Evolutionary conservation across 148 eudicot genomes (phyloP).

Genomic region (Cornus kousa): DNA sequence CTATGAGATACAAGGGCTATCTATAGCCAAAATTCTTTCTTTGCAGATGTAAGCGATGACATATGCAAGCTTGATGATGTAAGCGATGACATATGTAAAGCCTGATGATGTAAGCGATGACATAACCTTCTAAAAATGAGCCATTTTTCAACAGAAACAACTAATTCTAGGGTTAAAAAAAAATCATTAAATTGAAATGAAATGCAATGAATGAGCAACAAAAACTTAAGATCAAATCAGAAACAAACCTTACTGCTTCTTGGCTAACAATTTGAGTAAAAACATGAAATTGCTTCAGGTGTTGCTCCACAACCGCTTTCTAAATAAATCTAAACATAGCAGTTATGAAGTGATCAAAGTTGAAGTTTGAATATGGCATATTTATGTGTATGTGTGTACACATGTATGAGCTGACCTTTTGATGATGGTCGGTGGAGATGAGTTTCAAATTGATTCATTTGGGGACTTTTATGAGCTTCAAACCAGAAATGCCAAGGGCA

Average conservation of each 20-base stretch:
- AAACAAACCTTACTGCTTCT: neutral
- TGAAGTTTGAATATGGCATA: neutral
- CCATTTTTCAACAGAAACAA: too few species aligned
- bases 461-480: conserved; percentile 15
- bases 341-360: neutral
- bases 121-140: too few species aligned
- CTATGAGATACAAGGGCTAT: too few species aligned
- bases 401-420: conserved; percentile 11
- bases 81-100: too few species aligned
- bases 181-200: neutral
- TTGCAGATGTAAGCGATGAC: too few species aligned
- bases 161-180: neutral
- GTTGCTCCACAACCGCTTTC: neutral
- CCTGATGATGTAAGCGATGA: too few species aligned
- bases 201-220: neutral
- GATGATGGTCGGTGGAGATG: conserved; percentile 9
- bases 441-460: neutral
- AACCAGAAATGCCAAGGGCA: neutral
- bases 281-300: neutral
- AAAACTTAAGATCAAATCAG: neutral
- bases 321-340: too few species aligned
- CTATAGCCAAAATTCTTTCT: too few species aligned
- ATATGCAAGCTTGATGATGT: too few species aligned
- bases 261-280: neutral
- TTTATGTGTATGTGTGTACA: neutral